A percentile compares a stretch with the other conserved stretches of the same genome.
Conservation (phyloP, 495 filamentous ascomycete species). For the Penicillium canariense region DNA sequence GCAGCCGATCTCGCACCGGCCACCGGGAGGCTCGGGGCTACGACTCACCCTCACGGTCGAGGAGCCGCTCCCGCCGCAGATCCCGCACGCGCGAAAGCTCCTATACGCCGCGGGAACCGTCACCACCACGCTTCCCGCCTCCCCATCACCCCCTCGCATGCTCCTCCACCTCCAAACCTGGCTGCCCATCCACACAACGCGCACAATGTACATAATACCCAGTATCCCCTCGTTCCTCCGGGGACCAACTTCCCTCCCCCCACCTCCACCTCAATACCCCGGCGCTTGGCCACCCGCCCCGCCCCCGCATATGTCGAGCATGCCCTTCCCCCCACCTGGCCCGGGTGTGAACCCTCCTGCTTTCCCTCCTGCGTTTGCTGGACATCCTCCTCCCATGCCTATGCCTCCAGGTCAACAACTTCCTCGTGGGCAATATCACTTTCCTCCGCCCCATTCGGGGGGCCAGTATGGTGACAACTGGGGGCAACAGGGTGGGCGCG, state of each 20-base stretch:
- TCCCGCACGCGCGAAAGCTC: conserved; percentile 47
- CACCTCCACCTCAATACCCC: conserved; percentile 46
- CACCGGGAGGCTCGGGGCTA: conserved; percentile 5
- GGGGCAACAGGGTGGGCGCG: conserved; percentile 24
- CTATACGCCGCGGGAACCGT: conserved; percentile 41
- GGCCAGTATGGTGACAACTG: conserved; percentile 23
- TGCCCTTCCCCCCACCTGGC: conserved; percentile 22
- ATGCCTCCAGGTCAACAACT: conserved; percentile 31
- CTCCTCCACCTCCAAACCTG: conserved; percentile 23
- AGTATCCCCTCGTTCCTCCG: conserved; percentile 4
- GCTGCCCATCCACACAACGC: conserved; percentile 28
- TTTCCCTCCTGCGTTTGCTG: conserved; percentile 26
- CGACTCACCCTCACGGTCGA: conserved; percentile 19
- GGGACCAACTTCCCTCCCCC: conserved; percentile 35
- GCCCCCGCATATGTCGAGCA: conserved; percentile 28
- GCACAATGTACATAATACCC: too few relatives aligned
- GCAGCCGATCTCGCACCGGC: conserved; percentile 15
- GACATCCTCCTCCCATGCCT: conserved; percentile 19
- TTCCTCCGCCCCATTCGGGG: conserved; percentile 36
- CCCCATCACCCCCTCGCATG: conserved; percentile 28
- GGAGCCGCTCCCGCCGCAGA: conserved; percentile 17
- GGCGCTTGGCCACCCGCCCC: conserved; percentile 54
- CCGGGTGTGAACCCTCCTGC: conserved; percentile 22
- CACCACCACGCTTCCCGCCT: conserved; percentile 29
- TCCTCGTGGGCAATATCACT: conserved; percentile 38